These are phyloP conservation scores for Talaromyces ruber DNA, from an alignment of 495 filamentous ascomycete species.

Conservation along the genomic window DNA sequence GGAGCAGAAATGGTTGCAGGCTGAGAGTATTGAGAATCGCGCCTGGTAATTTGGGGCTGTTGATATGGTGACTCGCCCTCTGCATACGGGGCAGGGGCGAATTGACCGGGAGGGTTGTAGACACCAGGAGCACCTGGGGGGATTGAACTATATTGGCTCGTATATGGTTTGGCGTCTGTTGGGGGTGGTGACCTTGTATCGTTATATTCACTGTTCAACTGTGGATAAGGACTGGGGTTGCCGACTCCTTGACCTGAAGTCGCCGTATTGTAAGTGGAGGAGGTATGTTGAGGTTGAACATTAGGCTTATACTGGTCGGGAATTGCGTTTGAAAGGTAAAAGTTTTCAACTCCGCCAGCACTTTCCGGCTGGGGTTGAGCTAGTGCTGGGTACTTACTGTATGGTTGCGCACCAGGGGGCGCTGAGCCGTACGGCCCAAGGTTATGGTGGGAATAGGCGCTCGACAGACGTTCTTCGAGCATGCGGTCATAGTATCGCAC, in stretches of 20 bases:
- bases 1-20: neutral
- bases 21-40: constrained; percentile 24
- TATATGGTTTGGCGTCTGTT: constrained; percentile 9
- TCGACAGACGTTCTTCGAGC: constrained; percentile 90
- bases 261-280: constrained; percentile 17
- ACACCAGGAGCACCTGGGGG: constrained; percentile 21
- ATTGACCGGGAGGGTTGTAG: constrained; percentile 15
- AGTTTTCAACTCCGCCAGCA: constrained; percentile 61
- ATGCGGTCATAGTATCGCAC: constrained; percentile 98
- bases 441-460: constrained; percentile 78
- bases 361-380: constrained; percentile 38
- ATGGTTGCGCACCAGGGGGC: constrained; percentile 42
- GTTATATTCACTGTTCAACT: constrained; percentile 15
- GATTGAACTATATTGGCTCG: constrained; percentile 11
- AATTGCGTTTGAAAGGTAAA: constrained; percentile 61
- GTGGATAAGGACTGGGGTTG: constrained; percentile 10
- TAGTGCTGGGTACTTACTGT: constrained; percentile 61
- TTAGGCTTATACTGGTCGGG: constrained; percentile 31
- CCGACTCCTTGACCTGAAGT: constrained; percentile 15
- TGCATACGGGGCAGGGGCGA: constrained; percentile 13
- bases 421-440: constrained; percentile 33
- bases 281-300: constrained; percentile 3
- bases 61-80: constrained; percentile 25
- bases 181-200: constrained; percentile 11
- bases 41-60: constrained; percentile 14